A percentile compares a stretch with the other conserved stretches of the same genome.
These are phyloP conservation scores for sorghum (Sorghum bicolor) DNA, from an alignment of 176 grass and related monocot species.

Conservation along the genomic window Sorghum_bicolor_NCBIv3 NC_012871.2:71562001-71562500, in stretches of 20 bases:
- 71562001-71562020: slow-evolving; percentile 99
- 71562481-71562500: neutral
- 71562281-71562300: neutral
- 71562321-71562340: neutral
- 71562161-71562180: neutral
- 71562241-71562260: neutral
- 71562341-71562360: neutral
- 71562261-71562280: neutral
- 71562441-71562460: neutral
- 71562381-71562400: neutral
- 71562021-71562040: slow-evolving; percentile 99
- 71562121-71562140: neutral
- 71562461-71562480: neutral
- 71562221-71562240: neutral
- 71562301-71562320: neutral
- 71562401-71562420: neutral
- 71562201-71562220: slow-evolving; percentile 4
- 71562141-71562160: slow-evolving; percentile 24
- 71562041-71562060: slow-evolving; percentile 76
- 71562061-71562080: neutral
- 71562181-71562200: slow-evolving; percentile 8
- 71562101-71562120: neutral
- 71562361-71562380: neutral
- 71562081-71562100: neutral
- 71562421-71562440: neutral